Conservation (phyloP, 2,329 filamentous ascomycete species). For the Xylariaceae sp. region DNA sequence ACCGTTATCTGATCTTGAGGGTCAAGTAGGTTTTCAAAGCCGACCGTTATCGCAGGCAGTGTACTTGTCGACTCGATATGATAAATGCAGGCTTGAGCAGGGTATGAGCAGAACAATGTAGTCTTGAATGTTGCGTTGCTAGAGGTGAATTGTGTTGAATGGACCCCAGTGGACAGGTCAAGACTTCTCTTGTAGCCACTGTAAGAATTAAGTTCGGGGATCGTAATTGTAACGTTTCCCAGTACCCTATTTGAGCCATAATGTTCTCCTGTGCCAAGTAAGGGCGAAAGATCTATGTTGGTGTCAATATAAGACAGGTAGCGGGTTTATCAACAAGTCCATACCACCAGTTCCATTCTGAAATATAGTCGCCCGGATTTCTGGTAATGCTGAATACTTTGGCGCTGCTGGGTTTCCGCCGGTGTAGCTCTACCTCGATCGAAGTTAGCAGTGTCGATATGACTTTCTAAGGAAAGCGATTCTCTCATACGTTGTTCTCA, state of each 20-base stretch:
- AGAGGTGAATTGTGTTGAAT: constrained; percentile 42
- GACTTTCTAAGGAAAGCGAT: background rate
- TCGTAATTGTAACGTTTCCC: constrained; percentile 52
- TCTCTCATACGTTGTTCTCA: constrained; percentile 44
- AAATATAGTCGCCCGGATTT: constrained; percentile 55
- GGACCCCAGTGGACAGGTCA: constrained; percentile 52
- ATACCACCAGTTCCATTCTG: constrained; percentile 55
- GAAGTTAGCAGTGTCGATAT: background rate
- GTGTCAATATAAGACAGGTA: background rate
- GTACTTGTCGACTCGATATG: constrained; percentile 28
- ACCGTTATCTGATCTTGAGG: constrained; percentile 12
- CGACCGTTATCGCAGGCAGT: constrained; percentile 50
- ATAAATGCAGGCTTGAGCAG: constrained; percentile 46
- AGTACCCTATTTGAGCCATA: constrained; percentile 57
- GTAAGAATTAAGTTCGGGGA: constrained; percentile 42
- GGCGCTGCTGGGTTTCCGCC: constrained; percentile 53
- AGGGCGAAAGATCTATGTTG: constrained; percentile 15
- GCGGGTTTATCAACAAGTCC: background rate
- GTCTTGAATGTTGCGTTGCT: constrained; percentile 43
- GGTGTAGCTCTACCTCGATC: constrained; percentile 42
- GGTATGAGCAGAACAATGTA: constrained; percentile 53
- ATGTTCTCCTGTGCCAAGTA: constrained; percentile 31
- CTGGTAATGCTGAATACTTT: constrained; percentile 45
- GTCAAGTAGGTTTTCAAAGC: constrained; percentile 50
- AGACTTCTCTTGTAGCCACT: constrained; percentile 39